Base-by-base conservation (phyloP, 2,329 filamentous ascomycete species). In the Calonectria pseudoreteaudii region DNA sequence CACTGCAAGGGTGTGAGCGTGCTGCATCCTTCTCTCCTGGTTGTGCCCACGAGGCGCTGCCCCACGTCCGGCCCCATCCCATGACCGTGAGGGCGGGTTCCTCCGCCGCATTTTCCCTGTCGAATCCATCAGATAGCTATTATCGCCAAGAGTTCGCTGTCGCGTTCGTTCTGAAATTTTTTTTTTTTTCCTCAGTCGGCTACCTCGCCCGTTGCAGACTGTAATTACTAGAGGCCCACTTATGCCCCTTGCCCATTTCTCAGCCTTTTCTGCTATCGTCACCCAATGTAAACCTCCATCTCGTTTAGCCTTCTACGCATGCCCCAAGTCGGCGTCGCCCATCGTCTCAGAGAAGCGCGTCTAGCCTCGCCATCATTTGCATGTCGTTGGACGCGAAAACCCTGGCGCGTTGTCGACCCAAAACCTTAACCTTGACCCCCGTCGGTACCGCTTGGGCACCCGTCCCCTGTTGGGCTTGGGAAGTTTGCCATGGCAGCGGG, bases 391-490 rank as follows among this genome's bases (percentile, higher is more conserved):
- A 68, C 64, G 58, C 28, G 64, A 67, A 38, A 56, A 71, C 49
- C 68, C 60, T 66, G 65, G 66, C 60, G 70, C 68, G 52, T 74
- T 68, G 58, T 71, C 41, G 53, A 68, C 70, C 70, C 47, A 66
- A 69, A 64, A 66, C 73, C 66, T 74, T 71, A 75, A 69, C 64
- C 71, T 30, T 56, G 30, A 74, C 71, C 77, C 70, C 70, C 56
- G 74, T 74, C 68, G 68, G 77, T 75, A 68, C 76, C 72, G 79
- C 77, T 73, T 79, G 68, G 56, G 52, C 72, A 71, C 66, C 73
- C 52, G 72, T 79, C 77, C 77, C 78, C 77, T 79, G 78, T 71
- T 76, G 74, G 74, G 52, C 64, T 77, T 73, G 70, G 72, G 64
- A 66, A 74, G 74, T 41, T 75, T 77, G 77, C 78, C 79, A 75